These are phyloP conservation scores for Colletotrichum phormii DNA, from an alignment of 2,329 filamentous ascomycete species.

Conservation along the genomic window DNA sequence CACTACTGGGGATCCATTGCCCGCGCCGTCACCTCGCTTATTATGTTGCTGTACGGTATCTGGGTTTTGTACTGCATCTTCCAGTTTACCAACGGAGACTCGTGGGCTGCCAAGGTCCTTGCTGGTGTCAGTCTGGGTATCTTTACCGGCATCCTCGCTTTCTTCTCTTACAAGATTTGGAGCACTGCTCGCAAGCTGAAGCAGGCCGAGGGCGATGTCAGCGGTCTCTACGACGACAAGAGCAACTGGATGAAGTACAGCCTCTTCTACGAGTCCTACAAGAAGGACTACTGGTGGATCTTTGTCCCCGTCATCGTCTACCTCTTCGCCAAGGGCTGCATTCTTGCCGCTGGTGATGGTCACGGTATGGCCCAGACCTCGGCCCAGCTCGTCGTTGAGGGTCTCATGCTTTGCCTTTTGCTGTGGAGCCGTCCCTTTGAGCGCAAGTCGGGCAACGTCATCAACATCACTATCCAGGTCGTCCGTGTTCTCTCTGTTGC, in stretches of 20 bases:
- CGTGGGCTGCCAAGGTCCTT: constrained; percentile 88
- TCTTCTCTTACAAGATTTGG: constrained; percentile 89
- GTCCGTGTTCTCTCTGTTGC: constrained; percentile 89
- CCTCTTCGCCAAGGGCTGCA: constrained; percentile 88
- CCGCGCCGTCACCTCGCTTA: constrained; percentile 88
- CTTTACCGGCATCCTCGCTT: constrained; percentile 84
- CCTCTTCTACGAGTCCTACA: constrained; percentile 96
- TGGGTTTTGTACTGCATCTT: constrained; percentile 98
- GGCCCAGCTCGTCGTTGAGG: constrained; percentile 84
- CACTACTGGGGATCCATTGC: constrained; percentile 96
- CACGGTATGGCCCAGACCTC: constrained; percentile 85
- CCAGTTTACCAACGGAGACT: constrained; percentile 93
- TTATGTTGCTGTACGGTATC: constrained; percentile 90
- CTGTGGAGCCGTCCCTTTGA: constrained; percentile 89
- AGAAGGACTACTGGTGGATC: constrained; percentile 95
- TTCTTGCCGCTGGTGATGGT: constrained; percentile 87
- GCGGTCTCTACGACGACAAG: constrained; percentile 87
- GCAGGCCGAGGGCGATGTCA: constrained; percentile 77
- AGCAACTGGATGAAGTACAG: constrained; percentile 94
- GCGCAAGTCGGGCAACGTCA: constrained; percentile 87
- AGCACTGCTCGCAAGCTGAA: constrained; percentile 79
- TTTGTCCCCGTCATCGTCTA: constrained; percentile 92
- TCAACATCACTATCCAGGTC: constrained; percentile 92
- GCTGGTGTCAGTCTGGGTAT: constrained; percentile 83
- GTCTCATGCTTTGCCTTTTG: constrained; percentile 80